phyloP scores from a whole-genome alignment of 2,329 filamentous ascomycete genomes.

The Coccinonectria pachysandricola region DNA sequence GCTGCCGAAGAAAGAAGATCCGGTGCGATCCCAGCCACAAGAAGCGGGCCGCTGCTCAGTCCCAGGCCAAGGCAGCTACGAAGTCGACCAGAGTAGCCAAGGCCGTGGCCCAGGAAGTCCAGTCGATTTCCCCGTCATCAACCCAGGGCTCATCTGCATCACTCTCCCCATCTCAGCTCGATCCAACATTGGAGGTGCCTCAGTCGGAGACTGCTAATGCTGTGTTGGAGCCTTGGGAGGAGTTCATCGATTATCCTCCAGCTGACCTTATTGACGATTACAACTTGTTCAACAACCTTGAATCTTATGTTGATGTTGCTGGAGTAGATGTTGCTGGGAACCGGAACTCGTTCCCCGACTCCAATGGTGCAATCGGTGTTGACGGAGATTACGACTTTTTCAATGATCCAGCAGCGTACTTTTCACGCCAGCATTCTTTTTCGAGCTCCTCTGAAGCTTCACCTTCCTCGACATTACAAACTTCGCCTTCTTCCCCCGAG shows the following conservation, averaged over 20 bases:
- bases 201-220: too few species aligned
- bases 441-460: conserved; percentile 17
- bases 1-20: conserved; percentile 53
- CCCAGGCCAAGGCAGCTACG: conserved; percentile 30
- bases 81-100: conserved; percentile 29
- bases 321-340: too few species aligned
- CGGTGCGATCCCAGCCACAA: conserved; percentile 52
- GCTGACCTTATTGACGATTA: conserved; percentile 23
- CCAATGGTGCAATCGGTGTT: conserved; percentile 19
- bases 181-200: too few species aligned
- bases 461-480: conserved; percentile 6
- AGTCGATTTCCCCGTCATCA: conserved; percentile 2
- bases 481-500: too few species aligned
- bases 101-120: conserved; percentile 10
- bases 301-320: too few species aligned
- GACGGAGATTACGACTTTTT: conserved; percentile 36
- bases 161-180: too few species aligned
- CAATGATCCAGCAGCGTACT: conserved; percentile 31
- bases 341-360: too few species aligned
- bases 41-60: conserved; percentile 28
- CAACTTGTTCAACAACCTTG: too few species aligned
- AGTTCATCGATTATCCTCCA: conserved; percentile 35
- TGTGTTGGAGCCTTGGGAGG: conserved; percentile 35
- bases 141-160: too few species aligned
- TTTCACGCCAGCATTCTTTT: conserved; percentile 28